Evolutionary conservation across 495 filamentous ascomycete species (phyloP), one percentile per base, ranked within the genome.

Genomic region (Margaritispora aquatica): DNA sequence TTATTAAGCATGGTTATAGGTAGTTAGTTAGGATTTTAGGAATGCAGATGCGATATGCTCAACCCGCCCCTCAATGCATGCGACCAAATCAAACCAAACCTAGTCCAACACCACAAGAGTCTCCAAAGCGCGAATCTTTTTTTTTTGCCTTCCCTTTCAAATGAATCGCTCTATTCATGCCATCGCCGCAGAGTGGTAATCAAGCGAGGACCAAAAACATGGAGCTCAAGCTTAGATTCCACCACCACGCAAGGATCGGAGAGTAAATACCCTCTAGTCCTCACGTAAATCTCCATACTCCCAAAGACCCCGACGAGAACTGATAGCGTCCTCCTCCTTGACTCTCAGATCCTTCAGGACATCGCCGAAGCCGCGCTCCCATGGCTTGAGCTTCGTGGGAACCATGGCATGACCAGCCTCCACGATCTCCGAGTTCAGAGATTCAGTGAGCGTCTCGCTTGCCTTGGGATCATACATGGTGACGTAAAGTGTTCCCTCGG

Each of bases 251-350:
- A 15, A 44, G n/a, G n/a, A n/a, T n/a, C n/a, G n/a, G n/a, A n/a
- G n/a, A n/a, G n/a, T n/a, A n/a, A 44, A n/a, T 15, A 50, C 26
- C 21, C 5, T 50, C 26, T 64, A 60, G 38, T 96, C 92, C 75
- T 93, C 90, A 17, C 87, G 92, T 70, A 95, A 75, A 73, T 97
- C 95, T 58, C 95, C 95, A 75, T 97, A 97, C 78, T 97, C 92
- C 92, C 92, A 97, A 78, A 96, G 93, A 8, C 95, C 95, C 55
- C 83, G 77, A 57, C 88, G 82, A 60, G 83, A 83, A 9, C 78
- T 71, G 79, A 90, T 94, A 2, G 95, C 94, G 72, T 84, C 78
- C 17, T 79, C 74, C 75, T 96, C 85, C 57, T 82, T 81, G 66
- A 80, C 78, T 60, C 75, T 83, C 57, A 96, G 77, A 48, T 66